These are phyloP conservation scores for Escallonia herrerae DNA, from an alignment of 129 eudicot species.

Conservation along the genomic window DNA sequence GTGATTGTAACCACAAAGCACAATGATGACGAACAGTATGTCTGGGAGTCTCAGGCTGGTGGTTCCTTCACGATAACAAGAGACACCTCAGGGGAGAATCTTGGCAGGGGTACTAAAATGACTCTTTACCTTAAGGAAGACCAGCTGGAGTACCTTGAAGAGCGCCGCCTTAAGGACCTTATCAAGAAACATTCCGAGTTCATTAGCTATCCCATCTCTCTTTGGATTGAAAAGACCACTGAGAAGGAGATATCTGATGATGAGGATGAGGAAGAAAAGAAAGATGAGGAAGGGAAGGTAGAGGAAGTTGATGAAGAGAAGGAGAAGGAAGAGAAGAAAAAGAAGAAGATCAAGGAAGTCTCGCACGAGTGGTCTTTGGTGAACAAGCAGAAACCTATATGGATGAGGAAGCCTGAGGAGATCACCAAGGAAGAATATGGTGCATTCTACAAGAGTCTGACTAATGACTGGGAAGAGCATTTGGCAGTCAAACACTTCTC, in stretches of 20 bases:
- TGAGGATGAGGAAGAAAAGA: slow-evolving; percentile 75
- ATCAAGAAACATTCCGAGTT: slow-evolving; percentile 85
- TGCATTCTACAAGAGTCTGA: slow-evolving; percentile 85
- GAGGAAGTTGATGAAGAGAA: slow-evolving; percentile 75
- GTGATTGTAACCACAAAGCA: slow-evolving; percentile 80
- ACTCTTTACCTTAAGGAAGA: slow-evolving; percentile 64
- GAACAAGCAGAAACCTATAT: slow-evolving; percentile 84
- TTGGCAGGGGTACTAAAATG: slow-evolving; percentile 79
- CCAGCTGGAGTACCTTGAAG: slow-evolving; percentile 81
- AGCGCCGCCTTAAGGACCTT: slow-evolving; percentile 71
- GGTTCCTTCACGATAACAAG: slow-evolving; percentile 83
- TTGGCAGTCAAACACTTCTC: slow-evolving; percentile 77
- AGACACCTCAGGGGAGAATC: slow-evolving; percentile 63
- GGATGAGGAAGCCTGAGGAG: slow-evolving; percentile 92
- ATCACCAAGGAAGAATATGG: slow-evolving; percentile 82
- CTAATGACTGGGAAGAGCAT: slow-evolving; percentile 89
- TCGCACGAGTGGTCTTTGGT: slow-evolving; percentile 73
- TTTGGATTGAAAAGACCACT: slow-evolving; percentile 70
- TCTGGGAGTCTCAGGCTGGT: slow-evolving; percentile 89
- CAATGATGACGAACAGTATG: slow-evolving; percentile 82
- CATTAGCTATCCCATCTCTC: slow-evolving; percentile 81
- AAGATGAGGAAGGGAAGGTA: slow-evolving; percentile 68
- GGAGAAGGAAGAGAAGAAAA: slow-evolving; percentile 74
- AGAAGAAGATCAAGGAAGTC: slow-evolving; percentile 83
- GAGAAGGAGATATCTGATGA: slow-evolving; percentile 82